Evolutionary conservation across 73 alveolate species (phyloP).

Genomic region (Paramecium bursaria): DNA sequence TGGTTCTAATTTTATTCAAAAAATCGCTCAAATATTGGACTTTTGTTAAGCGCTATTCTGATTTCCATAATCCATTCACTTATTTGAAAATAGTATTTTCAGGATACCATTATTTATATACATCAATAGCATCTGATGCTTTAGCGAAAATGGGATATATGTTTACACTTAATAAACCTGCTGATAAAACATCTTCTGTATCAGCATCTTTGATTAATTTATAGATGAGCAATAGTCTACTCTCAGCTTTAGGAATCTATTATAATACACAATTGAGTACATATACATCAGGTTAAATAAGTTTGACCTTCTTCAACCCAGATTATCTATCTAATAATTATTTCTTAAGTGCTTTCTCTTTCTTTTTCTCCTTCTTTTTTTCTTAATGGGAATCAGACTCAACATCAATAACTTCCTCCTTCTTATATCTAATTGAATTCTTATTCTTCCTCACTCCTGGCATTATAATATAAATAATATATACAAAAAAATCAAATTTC

Average conservation of each 20-base stretch:
- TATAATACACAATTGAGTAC: no score
- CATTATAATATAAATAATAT: no score
- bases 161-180: background rate
- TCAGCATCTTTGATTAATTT: background rate
- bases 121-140: background rate
- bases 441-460: no score
- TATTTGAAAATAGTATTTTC: background rate
- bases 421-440: no score
- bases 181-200: background rate
- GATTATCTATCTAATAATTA: no score
- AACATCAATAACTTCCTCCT: no score
- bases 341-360: no score
- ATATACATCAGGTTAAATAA: no score
- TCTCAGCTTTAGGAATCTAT: constrained; percentile 33
- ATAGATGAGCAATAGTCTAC: constrained; percentile 4
- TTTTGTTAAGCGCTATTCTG: constrained; percentile 12
- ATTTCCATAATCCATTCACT: constrained; percentile 1
- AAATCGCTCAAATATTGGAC: constrained; percentile 6
- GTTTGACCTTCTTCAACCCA: no score
- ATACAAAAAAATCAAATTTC: no score
- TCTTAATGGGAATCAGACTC: no score
- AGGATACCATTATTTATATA: constrained; percentile 53
- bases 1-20: background rate
- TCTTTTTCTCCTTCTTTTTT: no score
- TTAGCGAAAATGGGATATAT: background rate